These are phyloP conservation scores for Solanum chmielewskii DNA, from an alignment of 257 asterid species.

Conservation along the genomic window DNA sequence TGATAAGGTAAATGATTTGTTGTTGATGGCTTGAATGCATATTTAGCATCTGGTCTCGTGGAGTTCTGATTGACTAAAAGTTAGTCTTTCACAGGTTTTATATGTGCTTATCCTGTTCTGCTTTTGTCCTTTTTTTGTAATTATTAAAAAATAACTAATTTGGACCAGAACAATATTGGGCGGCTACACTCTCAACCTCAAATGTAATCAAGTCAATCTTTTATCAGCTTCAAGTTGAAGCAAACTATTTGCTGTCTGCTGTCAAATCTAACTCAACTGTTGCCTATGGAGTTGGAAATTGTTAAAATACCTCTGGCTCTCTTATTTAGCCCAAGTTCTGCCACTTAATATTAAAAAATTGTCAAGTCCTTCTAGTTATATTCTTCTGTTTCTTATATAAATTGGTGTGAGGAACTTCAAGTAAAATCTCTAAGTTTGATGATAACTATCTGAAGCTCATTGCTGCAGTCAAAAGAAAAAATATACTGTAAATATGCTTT, in stretches of 20 bases:
- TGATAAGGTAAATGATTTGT: conserved; percentile 41
- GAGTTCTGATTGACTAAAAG: not conserved
- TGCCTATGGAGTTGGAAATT: not conserved
- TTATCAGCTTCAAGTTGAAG: not conserved
- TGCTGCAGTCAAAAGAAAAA: not conserved
- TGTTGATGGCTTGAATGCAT: not conserved
- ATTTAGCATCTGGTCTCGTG: not conserved
- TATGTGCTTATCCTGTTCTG: not conserved
- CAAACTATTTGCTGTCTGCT: not conserved
- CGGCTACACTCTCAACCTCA: not conserved
- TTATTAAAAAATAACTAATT: not conserved
- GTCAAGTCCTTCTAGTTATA: not conserved
- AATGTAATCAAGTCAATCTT: not conserved
- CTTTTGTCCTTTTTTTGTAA: not conserved
- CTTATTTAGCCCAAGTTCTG: not conserved
- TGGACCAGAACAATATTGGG: not conserved
- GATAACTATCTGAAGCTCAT: not conserved
- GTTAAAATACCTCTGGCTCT: not conserved
- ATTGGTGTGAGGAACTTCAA: not conserved
- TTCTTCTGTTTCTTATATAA: not conserved
- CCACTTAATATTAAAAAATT: not conserved
- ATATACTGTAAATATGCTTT: not conserved
- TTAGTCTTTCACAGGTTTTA: not conserved
- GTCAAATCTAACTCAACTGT: not conserved
- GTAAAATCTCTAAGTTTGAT: not conserved